A percentile compares a stretch with the other conserved stretches of the same genome.
phyloP scores from a whole-genome alignment of 495 filamentous ascomycete genomes.

The Thermochaetoides thermophila region DNA sequence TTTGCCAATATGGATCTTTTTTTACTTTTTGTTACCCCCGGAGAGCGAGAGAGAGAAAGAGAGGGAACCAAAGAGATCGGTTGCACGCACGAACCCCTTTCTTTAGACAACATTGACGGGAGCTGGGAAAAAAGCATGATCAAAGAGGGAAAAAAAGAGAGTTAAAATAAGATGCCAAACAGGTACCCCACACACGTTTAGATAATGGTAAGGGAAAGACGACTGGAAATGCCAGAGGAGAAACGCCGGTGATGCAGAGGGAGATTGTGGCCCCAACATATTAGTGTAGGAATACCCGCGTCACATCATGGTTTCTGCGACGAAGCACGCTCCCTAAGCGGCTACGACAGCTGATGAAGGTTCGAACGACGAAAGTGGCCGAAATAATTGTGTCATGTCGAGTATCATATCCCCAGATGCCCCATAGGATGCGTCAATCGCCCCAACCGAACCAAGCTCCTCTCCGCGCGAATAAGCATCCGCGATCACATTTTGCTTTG shows the following conservation, averaged over 20 bases:
- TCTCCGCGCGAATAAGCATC: constrained; percentile 38
- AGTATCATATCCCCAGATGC: constrained; percentile 44
- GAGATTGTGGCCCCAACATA: constrained; percentile 2
- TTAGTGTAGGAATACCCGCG: not conserved
- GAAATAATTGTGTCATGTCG: constrained; percentile 53
- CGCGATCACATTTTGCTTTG: constrained; percentile 37
- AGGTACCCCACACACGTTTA: too few relatives aligned
- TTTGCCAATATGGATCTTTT: too few relatives aligned
- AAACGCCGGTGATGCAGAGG: constrained; percentile 19
- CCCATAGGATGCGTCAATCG: constrained; percentile 46
- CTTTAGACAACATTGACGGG: too few relatives aligned
- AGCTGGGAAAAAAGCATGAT: too few relatives aligned
- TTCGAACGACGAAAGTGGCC: constrained; percentile 25
- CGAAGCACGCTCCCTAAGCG: constrained; percentile 14
- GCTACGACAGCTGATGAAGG: constrained; percentile 19
- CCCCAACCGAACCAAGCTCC: constrained; percentile 40
- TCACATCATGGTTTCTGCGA: constrained; percentile 8
- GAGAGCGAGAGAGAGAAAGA: constrained; percentile 6
- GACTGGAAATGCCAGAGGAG: constrained; percentile 9
- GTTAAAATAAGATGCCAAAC: not conserved
- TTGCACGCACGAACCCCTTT: not conserved
- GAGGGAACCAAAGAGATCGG: constrained; percentile 6
- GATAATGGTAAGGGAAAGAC: constrained; percentile 5
- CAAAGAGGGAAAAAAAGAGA: not conserved
- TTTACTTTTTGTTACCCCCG: constrained; percentile 1